Evolutionary conservation across 1,284 basidiomycete species (phyloP), one percentile per base, ranked within the genome.

Genomic region (Taiwanofungus camphoratus): DNA sequence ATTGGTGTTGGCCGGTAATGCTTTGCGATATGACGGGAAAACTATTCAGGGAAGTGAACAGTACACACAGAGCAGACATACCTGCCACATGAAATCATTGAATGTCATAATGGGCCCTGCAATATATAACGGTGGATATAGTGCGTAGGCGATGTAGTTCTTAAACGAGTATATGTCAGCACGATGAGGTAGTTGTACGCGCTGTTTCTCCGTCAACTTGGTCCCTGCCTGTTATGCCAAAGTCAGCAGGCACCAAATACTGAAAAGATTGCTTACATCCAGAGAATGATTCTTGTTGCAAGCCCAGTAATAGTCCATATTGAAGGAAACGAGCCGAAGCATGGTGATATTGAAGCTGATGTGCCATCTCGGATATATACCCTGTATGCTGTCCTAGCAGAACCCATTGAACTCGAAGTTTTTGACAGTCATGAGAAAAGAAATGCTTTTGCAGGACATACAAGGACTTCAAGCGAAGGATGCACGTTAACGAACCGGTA

Each of bases 301-400:
- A 7, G 85, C 80, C 94, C 93, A 98, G 56, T 90, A 81, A 55
- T 85, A 86, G 61, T 99, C 95, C 76, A 97, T 79, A 44, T 82
- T 86, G 68, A 92, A 99, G 0, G 92, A 96, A 8, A 99, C 75
- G 24, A 97, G 76, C 12, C 96, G 79, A 24, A 99, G 74, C 89
- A 96, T 96, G 2, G 92, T 94, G 54, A 99, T 94, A 63, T 99
- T 99, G 74, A 95, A 98, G 54, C 74, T 82, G 58, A 98, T 77
- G 57, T 97, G 82, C 95, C 96, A 99, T 23, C 92, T 73, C 4
- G 92, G 89, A 52, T 77, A 93, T 43, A 72, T 79, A 36, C 71
- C 95, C 67, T 64, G 56, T 48, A 76, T 81, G 29, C 46, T 56
- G 60, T 97, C 92, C 87, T 95, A 52, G 9, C 18, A 21, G 15